phyloP scores from a whole-genome alignment of 768 basidiomycete genomes.

The Candolleomyces eurysporus region DNA sequence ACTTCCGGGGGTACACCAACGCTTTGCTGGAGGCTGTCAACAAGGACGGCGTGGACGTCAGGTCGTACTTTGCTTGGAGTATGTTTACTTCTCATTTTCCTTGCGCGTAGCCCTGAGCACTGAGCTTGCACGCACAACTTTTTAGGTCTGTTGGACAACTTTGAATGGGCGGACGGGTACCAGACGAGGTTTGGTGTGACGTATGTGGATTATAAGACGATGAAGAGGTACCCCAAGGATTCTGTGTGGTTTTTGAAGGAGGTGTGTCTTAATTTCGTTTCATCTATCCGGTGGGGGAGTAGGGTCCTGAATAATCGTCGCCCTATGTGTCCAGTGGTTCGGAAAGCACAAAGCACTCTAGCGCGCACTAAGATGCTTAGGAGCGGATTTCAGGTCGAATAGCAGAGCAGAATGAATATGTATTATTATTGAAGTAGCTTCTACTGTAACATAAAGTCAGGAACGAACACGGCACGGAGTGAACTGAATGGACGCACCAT shows the following conservation, averaged over 20 bases:
- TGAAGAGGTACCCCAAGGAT: constrained; percentile 60
- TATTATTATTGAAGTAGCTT: too few relatives aligned
- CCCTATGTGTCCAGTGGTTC: too few relatives aligned
- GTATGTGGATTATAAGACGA: constrained; percentile 65
- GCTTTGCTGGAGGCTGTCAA: constrained; percentile 52
- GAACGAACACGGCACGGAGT: too few relatives aligned
- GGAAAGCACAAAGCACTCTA: constrained; percentile 1
- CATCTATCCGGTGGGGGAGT: not conserved
- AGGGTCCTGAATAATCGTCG: too few relatives aligned
- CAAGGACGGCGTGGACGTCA: constrained; percentile 57
- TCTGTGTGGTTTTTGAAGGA: constrained; percentile 50
- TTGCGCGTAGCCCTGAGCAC: too few relatives aligned
- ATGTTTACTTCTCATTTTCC: constrained; percentile 17
- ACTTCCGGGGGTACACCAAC: constrained; percentile 54
- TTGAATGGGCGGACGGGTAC: constrained; percentile 74
- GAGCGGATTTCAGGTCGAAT: not conserved
- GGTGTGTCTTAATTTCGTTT: constrained; percentile 17
- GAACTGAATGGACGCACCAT: too few relatives aligned
- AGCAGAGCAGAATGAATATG: too few relatives aligned
- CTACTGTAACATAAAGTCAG: too few relatives aligned
- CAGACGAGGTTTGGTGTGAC: constrained; percentile 66
- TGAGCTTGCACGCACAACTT: too few relatives aligned
- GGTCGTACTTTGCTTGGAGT: constrained; percentile 70
- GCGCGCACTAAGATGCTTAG: not conserved
- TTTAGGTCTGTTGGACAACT: constrained; percentile 63